phyloP scores from a whole-genome alignment of 305 asterid species.

The Galium porrigens region DNA sequence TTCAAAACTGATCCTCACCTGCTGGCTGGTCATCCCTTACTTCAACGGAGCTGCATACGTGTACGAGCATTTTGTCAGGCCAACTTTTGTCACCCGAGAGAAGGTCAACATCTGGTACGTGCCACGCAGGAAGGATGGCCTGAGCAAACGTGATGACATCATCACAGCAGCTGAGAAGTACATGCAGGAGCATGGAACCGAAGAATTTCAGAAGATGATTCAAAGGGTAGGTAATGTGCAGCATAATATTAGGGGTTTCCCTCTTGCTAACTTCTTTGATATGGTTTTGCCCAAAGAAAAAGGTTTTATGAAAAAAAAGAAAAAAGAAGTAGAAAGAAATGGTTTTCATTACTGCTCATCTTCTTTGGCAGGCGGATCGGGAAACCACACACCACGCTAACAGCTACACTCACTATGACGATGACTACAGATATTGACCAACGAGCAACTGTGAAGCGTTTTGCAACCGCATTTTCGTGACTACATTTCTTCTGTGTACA shows the following conservation, averaged over 20 bases:
- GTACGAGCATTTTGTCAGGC: slow-evolving; percentile 72
- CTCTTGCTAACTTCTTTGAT: background rate
- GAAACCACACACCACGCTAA: slow-evolving; percentile 29
- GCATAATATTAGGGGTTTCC: background rate
- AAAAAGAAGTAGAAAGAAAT: too few relatives aligned
- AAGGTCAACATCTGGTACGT: slow-evolving; percentile 62
- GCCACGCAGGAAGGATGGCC: slow-evolving; percentile 58
- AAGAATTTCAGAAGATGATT: slow-evolving; percentile 54
- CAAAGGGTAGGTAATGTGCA: slow-evolving; percentile 36
- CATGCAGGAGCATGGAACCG: slow-evolving; percentile 53
- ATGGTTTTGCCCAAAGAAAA: too few relatives aligned
- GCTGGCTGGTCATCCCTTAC: slow-evolving; percentile 94
- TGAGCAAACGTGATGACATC: slow-evolving; percentile 63
- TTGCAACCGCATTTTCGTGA: background rate
- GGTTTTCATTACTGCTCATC: background rate
- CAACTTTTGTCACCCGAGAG: slow-evolving; percentile 62
- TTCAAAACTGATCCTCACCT: slow-evolving; percentile 60
- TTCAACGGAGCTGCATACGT: slow-evolving; percentile 92
- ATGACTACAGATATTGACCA: slow-evolving; percentile 41
- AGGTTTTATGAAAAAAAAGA: too few relatives aligned
- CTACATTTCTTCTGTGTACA: slow-evolving; percentile 17
- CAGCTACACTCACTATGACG: slow-evolving; percentile 35
- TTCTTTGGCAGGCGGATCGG: slow-evolving; percentile 37
- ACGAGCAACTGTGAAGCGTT: background rate
- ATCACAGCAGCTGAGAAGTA: slow-evolving; percentile 74